Base-by-base conservation (phyloP, 164 flowering plant genomes). In the Vitis cinerea region DNA sequence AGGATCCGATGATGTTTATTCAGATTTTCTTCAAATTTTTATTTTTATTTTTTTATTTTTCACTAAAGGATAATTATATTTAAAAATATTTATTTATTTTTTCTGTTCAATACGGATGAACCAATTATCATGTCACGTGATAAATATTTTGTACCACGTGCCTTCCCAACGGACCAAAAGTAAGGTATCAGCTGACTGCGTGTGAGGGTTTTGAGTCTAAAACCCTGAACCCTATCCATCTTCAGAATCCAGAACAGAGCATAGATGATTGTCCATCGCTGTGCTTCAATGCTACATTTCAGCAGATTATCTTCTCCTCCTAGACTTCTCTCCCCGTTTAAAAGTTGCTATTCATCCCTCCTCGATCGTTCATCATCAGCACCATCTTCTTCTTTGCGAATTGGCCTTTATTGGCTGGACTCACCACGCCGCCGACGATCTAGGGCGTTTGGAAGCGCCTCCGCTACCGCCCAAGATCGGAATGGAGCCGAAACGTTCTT, bases 401-500 rank as follows among this genome's bases (percentile, higher is more conserved):
- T 69, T 47, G 73, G 68, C 19, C 57, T 77, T 17, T 7, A 75
- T 61, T 66, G 56, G n/a, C 72, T 75, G 30, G 66, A 29, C 12
- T 63, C 48, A 9, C 72, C 73, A 8, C 15, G 56, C n/a, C 59
- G 49, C 10, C 56, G 64, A 16, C 54, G 61, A 3, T 13, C 51
- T n/a, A 75, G 86, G 65, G 67, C 67, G 4, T 84, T 75, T 52
- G 71, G 73, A 9, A 65, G 85, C 5, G 72, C 81, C 4, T 73
- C 76, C 7, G 67, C 65, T 48, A 67, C 71, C 3, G 15, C 50
- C 44, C 52, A 63, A 13, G 79, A 70, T 0, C 48, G 31, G 9
- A 72, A 66, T 1, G 72, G 68, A 14, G 61, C 51, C n/a, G 85
- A 79, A 13, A 84, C 87, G 3, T 91, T 91, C 69, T 86, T 80